These are phyloP conservation scores for Aurinia saxatilis DNA, from an alignment of 345 rosid genomes.

Conservation along the genomic window DNA sequence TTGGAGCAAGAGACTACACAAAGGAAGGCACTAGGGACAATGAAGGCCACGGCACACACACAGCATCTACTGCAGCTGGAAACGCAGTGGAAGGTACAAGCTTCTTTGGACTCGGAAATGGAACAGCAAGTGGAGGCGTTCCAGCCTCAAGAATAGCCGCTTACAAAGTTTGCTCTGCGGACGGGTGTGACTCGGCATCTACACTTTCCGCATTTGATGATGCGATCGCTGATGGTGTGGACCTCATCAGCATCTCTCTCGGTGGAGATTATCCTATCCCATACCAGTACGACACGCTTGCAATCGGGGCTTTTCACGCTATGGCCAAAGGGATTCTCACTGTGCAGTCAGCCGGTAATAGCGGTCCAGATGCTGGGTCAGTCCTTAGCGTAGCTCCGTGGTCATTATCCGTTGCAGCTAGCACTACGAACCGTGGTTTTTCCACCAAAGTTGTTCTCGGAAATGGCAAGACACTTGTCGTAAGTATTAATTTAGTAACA, in stretches of 20 bases:
- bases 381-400: constrained; percentile 33
- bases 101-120: constrained; percentile 37
- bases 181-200: not conserved
- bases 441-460: too few relatives aligned
- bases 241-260: constrained; percentile 31
- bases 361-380: not conserved
- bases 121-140: constrained; percentile 45
- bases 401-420: constrained; percentile 41
- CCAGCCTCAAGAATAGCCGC: constrained; percentile 46
- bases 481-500: constrained; percentile 26
- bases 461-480: constrained; percentile 30
- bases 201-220: constrained; percentile 51
- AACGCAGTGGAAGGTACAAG: constrained; percentile 19
- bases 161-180: constrained; percentile 23
- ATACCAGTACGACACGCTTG: not conserved
- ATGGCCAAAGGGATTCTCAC: constrained; percentile 47
- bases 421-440: constrained; percentile 39
- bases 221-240: constrained; percentile 61
- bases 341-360: constrained; percentile 33
- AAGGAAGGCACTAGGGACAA: constrained; percentile 15
- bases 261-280: rapidly evolving
- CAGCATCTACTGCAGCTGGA: constrained; percentile 53
- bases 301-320: constrained; percentile 51
- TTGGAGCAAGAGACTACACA: too few relatives aligned
- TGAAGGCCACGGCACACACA: constrained; percentile 46